Conservation (phyloP, 257 asterid genomes). For the Lantana camara region DNA sequence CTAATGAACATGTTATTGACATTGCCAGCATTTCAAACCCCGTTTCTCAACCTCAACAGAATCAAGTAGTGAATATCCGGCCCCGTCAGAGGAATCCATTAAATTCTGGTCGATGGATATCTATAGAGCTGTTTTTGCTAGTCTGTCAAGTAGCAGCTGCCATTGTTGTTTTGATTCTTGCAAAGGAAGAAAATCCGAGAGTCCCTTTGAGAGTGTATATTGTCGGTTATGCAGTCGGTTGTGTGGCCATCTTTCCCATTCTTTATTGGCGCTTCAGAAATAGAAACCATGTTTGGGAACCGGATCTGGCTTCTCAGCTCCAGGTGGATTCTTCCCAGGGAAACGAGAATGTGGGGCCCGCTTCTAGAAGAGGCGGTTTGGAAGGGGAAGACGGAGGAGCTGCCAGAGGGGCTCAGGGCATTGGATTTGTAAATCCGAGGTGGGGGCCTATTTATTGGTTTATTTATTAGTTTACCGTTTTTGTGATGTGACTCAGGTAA, state of each 20-base stretch:
- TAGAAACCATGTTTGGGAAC: slow-evolving; percentile 71
- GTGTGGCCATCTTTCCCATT: slow-evolving; percentile 80
- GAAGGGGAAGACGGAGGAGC: slow-evolving; percentile 59
- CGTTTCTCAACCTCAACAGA: slow-evolving; percentile 56
- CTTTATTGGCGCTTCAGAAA: slow-evolving; percentile 83
- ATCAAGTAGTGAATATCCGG: slow-evolving; percentile 13
- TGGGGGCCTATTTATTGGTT: slow-evolving; percentile 23
- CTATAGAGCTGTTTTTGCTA: slow-evolving; percentile 75
- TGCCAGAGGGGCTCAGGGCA: slow-evolving; percentile 49
- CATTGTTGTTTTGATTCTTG: slow-evolving; percentile 62
- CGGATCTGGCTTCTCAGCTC: slow-evolving; percentile 54
- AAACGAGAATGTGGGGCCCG: slow-evolving; percentile 43
- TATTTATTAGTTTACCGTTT: background rate
- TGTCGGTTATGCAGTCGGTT: slow-evolving; percentile 90
- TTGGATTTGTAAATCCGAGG: slow-evolving; percentile 59
- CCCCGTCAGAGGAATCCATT: slow-evolving; percentile 83
- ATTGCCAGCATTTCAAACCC: slow-evolving; percentile 59
- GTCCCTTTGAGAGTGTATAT: slow-evolving; percentile 86
- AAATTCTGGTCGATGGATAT: slow-evolving; percentile 88
- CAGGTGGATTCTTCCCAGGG: slow-evolving; percentile 46
- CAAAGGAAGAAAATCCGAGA: slow-evolving; percentile 78
- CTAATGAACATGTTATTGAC: slow-evolving; percentile 62
- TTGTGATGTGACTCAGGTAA: too few species aligned
- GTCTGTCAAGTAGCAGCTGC: slow-evolving; percentile 89
- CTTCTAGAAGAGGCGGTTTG: slow-evolving; percentile 47